Evolutionary conservation across 306 rosid genomes (phyloP).

Genomic region (Dalbergia cultrata): DNA sequence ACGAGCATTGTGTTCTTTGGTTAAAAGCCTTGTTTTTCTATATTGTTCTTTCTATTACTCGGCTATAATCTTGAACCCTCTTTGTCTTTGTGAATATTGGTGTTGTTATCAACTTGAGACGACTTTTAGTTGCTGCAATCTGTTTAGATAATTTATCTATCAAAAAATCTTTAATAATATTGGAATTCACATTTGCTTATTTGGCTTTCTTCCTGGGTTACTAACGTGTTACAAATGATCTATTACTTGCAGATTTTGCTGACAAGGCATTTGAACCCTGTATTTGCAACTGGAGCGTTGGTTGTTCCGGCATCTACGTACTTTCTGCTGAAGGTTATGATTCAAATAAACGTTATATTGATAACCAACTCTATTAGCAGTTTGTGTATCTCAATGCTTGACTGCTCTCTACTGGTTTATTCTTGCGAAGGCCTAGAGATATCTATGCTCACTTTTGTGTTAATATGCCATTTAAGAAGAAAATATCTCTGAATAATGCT

Average conservation of each 20-base stretch:
- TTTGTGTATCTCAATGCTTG: slow-evolving; percentile 24
- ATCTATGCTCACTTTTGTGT: slow-evolving; percentile 5
- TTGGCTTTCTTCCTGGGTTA: slow-evolving; percentile 27
- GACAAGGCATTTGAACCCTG: slow-evolving; percentile 68
- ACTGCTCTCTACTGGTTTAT: slow-evolving; percentile 30
- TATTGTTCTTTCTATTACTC: slow-evolving; percentile 19
- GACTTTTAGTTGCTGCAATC: not conserved
- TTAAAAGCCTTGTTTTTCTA: not conserved
- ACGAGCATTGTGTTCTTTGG: not conserved
- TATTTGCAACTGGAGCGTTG: slow-evolving; percentile 91
- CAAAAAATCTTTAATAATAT: not conserved
- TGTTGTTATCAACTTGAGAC: slow-evolving; percentile 16
- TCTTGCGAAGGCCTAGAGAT: slow-evolving; percentile 30
- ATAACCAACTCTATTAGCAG: slow-evolving; percentile 15
- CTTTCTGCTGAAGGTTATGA: slow-evolving; percentile 83
- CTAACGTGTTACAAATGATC: slow-evolving; percentile 38
- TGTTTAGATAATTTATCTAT: not conserved
- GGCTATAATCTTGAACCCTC: slow-evolving; percentile 20
- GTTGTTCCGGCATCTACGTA: slow-evolving; percentile 82
- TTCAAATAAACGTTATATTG: slow-evolving; percentile 30
- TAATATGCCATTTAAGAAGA: slow-evolving; percentile 25
- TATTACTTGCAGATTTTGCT: slow-evolving; percentile 80
- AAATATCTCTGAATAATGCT: slow-evolving; percentile 26
- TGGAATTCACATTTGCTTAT: slow-evolving; percentile 26
- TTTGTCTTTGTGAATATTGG: slow-evolving; percentile 10